Conservation (phyloP, 352 stramenopile species). For the Pythium phragmiticola region DNA sequence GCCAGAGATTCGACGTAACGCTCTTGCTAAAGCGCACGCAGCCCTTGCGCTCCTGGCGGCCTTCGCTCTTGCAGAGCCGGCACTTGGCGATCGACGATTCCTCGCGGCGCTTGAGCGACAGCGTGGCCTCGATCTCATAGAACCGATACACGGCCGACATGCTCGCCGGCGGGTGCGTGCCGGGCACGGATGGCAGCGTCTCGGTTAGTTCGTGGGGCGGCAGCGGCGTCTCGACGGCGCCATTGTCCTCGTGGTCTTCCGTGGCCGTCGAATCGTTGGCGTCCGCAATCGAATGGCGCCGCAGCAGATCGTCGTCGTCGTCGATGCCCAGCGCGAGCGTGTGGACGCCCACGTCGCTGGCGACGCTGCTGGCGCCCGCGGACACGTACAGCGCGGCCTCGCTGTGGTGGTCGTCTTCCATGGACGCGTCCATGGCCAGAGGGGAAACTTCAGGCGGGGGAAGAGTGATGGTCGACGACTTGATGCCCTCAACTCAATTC, state of each 20-base stretch:
- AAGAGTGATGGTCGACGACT: constrained; percentile 21
- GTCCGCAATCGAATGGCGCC: constrained; percentile 13
- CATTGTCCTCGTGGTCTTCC: background rate
- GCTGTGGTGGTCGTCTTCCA: constrained; percentile 2
- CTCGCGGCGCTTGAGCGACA: constrained; percentile 62
- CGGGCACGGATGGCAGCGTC: constrained; percentile 7
- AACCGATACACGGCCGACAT: constrained; percentile 78
- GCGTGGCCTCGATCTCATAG: constrained; percentile 69
- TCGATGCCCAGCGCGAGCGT: constrained; percentile 17
- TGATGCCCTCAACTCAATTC: constrained; percentile 5
- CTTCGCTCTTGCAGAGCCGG: constrained; percentile 55
- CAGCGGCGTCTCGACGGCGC: background rate
- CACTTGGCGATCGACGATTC: constrained; percentile 73
- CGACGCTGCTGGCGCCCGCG: background rate
- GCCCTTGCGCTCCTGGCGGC: constrained; percentile 62
- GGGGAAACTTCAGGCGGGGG: background rate
- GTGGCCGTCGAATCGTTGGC: background rate
- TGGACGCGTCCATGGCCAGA: background rate
- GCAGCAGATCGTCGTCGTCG: constrained; percentile 18
- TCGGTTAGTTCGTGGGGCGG: background rate
- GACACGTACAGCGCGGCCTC: background rate
- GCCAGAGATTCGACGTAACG: constrained; percentile 82
- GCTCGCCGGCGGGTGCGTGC: constrained; percentile 23
- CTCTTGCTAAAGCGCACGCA: constrained; percentile 82
- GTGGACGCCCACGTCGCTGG: constrained; percentile 5